These are phyloP conservation scores for Westerdykella aurantiaca DNA, from an alignment of 2,329 filamentous ascomycete species.

Conservation along the genomic window DNA sequence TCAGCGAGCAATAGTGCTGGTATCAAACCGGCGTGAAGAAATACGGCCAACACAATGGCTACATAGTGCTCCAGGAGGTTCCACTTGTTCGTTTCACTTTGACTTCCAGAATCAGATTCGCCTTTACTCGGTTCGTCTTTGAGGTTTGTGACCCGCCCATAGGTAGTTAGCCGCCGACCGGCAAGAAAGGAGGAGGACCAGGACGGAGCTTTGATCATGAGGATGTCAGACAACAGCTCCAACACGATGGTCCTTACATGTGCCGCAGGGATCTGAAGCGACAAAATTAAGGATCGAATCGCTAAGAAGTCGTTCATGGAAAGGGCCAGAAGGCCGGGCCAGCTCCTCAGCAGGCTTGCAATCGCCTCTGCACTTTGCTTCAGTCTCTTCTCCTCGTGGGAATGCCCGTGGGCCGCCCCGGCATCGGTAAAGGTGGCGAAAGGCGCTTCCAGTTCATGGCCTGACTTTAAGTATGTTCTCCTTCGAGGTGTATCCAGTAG, in stretches of 20 bases:
- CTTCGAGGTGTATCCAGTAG: constrained; percentile 78
- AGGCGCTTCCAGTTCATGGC: constrained; percentile 76
- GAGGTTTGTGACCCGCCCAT: constrained; percentile 85
- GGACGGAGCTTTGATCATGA: constrained; percentile 86
- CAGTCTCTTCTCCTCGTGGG: constrained; percentile 55
- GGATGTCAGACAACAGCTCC: constrained; percentile 74
- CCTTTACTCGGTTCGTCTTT: constrained; percentile 54
- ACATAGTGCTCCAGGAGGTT: constrained; percentile 94
- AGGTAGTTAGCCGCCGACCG: constrained; percentile 86
- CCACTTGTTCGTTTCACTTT: constrained; percentile 57
- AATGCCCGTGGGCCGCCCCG: constrained; percentile 44
- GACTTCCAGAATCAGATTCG: constrained; percentile 55
- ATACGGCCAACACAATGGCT: constrained; percentile 75
- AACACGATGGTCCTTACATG: constrained; percentile 69
- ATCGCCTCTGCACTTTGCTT: constrained; percentile 92
- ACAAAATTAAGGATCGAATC: constrained; percentile 70
- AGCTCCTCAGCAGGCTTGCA: constrained; percentile 81
- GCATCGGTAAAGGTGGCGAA: constrained; percentile 94
- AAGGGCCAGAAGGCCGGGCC: constrained; percentile 84
- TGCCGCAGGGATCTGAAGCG: constrained; percentile 54
- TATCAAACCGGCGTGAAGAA: constrained; percentile 72
- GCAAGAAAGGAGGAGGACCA: constrained; percentile 97
- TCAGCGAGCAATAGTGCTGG: constrained; percentile 54
- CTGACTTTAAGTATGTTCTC: constrained; percentile 76
- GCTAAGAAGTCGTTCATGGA: constrained; percentile 84